Conservation (phyloP, 164 flowering plant species). For the Taxillus chinensis region DNA sequence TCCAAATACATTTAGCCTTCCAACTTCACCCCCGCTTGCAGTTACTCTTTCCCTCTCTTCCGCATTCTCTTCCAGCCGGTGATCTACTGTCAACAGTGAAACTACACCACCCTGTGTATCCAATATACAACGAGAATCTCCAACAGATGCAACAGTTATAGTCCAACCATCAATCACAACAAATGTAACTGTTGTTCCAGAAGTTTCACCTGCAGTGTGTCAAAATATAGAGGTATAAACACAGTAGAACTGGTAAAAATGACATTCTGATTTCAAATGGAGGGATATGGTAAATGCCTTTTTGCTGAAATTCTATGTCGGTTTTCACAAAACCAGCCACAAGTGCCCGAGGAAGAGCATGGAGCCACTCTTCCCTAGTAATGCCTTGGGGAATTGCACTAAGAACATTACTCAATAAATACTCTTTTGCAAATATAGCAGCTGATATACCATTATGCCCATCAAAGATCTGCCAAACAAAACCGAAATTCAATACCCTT, state of each 20-base stretch:
- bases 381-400: slow-evolving; percentile 82
- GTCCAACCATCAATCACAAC: slow-evolving; percentile 88
- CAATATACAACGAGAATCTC: slow-evolving; percentile 84
- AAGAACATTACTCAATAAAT: slow-evolving; percentile 67
- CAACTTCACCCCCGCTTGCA: slow-evolving; percentile 93
- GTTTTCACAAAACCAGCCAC: slow-evolving; percentile 98
- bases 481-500: slow-evolving; percentile 11
- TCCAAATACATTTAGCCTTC: slow-evolving; percentile 74
- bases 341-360: slow-evolving; percentile 83
- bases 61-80: slow-evolving; percentile 74
- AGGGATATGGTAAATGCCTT: slow-evolving; percentile 31
- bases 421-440: slow-evolving; percentile 83
- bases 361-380: slow-evolving; percentile 87
- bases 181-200: slow-evolving; percentile 86
- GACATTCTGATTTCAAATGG: background rate
- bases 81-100: slow-evolving; percentile 81
- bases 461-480: slow-evolving; percentile 69
- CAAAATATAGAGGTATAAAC: slow-evolving; percentile 5
- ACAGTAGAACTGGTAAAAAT: background rate
- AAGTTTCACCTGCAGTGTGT: slow-evolving; percentile 55
- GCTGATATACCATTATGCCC: slow-evolving; percentile 97
- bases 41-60: slow-evolving; percentile 92
- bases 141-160: slow-evolving; percentile 84
- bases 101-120: slow-evolving; percentile 77
- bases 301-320: slow-evolving; percentile 90